These are phyloP conservation scores for Lipomyces orientalis DNA, from an alignment of 805 yeast genomes.

Conservation along the genomic window DNA sequence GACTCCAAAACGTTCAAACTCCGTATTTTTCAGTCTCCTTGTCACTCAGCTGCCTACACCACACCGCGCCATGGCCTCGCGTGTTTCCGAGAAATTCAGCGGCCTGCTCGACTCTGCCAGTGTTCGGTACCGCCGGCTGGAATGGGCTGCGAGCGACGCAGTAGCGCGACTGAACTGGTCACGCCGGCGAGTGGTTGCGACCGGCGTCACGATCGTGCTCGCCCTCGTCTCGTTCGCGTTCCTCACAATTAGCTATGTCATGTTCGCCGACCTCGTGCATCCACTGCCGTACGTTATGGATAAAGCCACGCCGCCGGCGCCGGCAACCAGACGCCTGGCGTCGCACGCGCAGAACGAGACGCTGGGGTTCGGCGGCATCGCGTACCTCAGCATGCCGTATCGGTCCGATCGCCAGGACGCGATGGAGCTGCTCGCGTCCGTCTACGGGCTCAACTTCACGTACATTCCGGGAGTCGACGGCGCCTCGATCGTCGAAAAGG, in stretches of 20 bases:
- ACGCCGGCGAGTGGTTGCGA: neutral
- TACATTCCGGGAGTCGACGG: constrained; percentile 25
- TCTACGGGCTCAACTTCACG: constrained; percentile 20
- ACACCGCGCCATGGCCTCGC: neutral
- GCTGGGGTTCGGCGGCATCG: constrained; percentile 30
- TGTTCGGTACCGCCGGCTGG: constrained; percentile 1
- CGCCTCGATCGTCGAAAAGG: constrained; percentile 11
- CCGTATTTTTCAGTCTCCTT: too few relatives aligned
- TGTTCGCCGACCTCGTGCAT: neutral
- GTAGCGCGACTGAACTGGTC: neutral
- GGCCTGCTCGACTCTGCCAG: neutral
- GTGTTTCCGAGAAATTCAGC: constrained; percentile 3
- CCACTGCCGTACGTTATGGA: neutral
- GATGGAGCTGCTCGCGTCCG: constrained; percentile 19
- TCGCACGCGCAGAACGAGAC: constrained; percentile 20
- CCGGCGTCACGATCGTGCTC: neutral
- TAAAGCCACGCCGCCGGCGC: neutral
- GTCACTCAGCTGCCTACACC: too few relatives aligned
- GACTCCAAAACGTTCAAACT: too few relatives aligned
- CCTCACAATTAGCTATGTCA: neutral
- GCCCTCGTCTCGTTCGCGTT: neutral
- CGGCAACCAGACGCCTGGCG: neutral
- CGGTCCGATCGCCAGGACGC: constrained; percentile 32
- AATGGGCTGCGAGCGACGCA: neutral
- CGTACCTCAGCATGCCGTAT: constrained; percentile 25